Evolutionary conservation across 164 flowering plant genomes (phyloP).

Genomic region (Umbilicus rupestris): DNA sequence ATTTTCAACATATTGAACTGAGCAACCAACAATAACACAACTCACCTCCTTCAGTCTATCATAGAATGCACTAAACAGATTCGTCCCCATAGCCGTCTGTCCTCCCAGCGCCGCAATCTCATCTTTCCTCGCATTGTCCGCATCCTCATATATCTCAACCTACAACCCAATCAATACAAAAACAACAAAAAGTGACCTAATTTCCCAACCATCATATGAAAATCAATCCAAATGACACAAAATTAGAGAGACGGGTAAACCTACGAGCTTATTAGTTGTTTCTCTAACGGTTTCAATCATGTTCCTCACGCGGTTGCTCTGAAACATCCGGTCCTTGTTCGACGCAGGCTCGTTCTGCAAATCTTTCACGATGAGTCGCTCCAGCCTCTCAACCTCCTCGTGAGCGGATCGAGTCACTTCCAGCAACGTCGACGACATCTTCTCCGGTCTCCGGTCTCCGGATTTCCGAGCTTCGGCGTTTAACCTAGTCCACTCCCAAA

Average conservation of each 20-base stretch:
- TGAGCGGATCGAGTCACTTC: constrained; percentile 83
- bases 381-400: constrained; percentile 92
- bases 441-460: constrained; percentile 2
- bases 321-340: constrained; percentile 59
- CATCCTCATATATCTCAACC: constrained; percentile 89
- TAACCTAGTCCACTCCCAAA: too few species aligned
- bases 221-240: background rate
- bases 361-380: constrained; percentile 82
- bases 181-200: too few species aligned
- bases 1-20: too few species aligned
- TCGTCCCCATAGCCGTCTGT: constrained; percentile 68
- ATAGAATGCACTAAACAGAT: constrained; percentile 87
- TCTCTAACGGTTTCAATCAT: constrained; percentile 62
- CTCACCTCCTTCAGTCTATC: constrained; percentile 92
- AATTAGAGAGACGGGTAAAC: too few species aligned
- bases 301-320: constrained; percentile 79
- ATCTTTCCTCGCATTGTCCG: constrained; percentile 84
- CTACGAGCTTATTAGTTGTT: constrained; percentile 77
- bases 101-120: constrained; percentile 98
- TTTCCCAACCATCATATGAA: background rate
- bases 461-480: background rate
- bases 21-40: background rate
- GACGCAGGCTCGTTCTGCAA: constrained; percentile 70
- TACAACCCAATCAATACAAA: constrained; percentile 14
- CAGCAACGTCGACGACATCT: constrained; percentile 93